phyloP scores from a whole-genome alignment of 345 rosid species.

The Dipteronia sinensis region DNA sequence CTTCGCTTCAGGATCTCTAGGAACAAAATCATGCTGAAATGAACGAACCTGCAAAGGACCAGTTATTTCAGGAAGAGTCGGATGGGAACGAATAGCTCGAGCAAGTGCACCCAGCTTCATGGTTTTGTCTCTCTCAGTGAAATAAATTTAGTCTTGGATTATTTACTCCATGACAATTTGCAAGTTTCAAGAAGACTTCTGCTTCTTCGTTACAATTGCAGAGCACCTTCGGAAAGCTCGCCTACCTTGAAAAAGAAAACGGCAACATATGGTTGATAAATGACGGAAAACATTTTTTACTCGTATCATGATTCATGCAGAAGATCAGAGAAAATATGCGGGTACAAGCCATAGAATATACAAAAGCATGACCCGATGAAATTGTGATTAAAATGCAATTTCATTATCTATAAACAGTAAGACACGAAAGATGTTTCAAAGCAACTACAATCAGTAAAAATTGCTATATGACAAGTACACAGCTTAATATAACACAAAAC shows the following conservation, averaged over 20 bases:
- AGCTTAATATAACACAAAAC: no score
- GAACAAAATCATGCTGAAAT: conserved; percentile 56
- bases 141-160: not conserved
- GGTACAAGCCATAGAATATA: not conserved
- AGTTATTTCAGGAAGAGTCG: conserved; percentile 21
- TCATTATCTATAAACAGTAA: not conserved
- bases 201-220: not conserved
- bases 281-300: not conserved
- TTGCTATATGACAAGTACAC: not conserved
- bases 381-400: not conserved
- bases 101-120: conserved; percentile 40
- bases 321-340: not conserved
- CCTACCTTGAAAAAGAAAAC: not conserved
- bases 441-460: not conserved
- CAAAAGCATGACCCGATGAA: not conserved
- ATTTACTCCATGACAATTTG: not conserved
- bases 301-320: not conserved
- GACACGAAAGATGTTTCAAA: not conserved
- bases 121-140: conserved; percentile 9
- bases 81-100: conserved; percentile 19
- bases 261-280: not conserved
- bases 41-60: conserved; percentile 47
- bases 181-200: not conserved
- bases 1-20: conserved; percentile 52
- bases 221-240: not conserved